Evolutionary conservation across 2,329 filamentous ascomycete genomes (phyloP).

Genomic region (Ophiocordyceps robertsii): DNA sequence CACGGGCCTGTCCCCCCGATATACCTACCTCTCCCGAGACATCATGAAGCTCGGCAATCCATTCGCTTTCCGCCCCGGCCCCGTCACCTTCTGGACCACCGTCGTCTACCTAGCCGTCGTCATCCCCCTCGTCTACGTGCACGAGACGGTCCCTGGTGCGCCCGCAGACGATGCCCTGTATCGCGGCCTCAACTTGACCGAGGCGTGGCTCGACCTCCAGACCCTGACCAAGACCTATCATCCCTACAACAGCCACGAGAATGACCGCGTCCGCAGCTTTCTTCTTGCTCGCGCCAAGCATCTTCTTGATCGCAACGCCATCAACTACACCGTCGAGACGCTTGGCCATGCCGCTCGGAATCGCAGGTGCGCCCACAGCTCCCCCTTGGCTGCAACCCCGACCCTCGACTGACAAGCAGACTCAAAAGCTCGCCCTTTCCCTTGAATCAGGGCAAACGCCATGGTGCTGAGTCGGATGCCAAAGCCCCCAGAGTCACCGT

Average conservation of each 20-base stretch:
- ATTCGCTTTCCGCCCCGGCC: constrained; percentile 65
- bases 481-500: constrained; percentile 37
- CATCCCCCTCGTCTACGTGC: constrained; percentile 57
- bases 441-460: background rate
- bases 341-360: constrained; percentile 17
- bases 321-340: constrained; percentile 29
- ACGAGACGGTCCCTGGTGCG: constrained; percentile 60
- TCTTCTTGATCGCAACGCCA: constrained; percentile 52
- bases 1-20: too few relatives aligned
- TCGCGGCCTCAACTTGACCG: constrained; percentile 61
- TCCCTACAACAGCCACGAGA: constrained; percentile 76
- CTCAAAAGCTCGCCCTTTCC: background rate
- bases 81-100: constrained; percentile 70
- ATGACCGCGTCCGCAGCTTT: constrained; percentile 69
- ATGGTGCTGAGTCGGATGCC: background rate
- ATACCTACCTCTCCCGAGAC: background rate
- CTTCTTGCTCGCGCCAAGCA: constrained; percentile 56
- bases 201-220: constrained; percentile 78
- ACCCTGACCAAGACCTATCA: constrained; percentile 63
- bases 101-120: constrained; percentile 66
- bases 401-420: background rate
- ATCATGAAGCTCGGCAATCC: constrained; percentile 31
- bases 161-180: constrained; percentile 35
- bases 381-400: background rate
- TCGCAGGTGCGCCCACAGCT: constrained; percentile 7